Evolutionary conservation across 208 protist genomes (phyloP).

Genomic region (Acanthamoeba polyphaga): DNA sequence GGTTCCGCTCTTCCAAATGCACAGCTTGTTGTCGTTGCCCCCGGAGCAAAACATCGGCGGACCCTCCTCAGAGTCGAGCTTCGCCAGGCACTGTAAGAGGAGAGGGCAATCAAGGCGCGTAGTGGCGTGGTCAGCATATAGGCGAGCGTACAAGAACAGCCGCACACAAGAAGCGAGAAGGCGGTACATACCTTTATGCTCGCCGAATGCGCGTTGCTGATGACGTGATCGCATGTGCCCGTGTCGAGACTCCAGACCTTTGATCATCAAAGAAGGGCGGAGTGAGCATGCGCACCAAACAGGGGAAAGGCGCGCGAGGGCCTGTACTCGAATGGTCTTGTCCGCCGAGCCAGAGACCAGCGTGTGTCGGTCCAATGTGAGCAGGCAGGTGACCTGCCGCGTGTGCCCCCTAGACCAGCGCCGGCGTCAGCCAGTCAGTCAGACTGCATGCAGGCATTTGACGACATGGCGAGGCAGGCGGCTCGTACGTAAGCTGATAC

Average conservation of each 20-base stretch:
- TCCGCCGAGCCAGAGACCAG: conserved; percentile 73
- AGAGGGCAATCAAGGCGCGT: background rate
- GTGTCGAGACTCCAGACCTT: conserved; percentile 73
- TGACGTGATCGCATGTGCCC: conserved; percentile 31
- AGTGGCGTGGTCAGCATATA: background rate
- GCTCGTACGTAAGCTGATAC: background rate
- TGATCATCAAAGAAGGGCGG: background rate
- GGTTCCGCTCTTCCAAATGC: conserved; percentile 29
- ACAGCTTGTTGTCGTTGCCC: conserved; percentile 66
- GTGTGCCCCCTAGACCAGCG: conserved; percentile 8
- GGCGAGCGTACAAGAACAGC: background rate
- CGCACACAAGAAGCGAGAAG: background rate
- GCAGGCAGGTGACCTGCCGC: conserved; percentile 56
- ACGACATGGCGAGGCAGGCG: background rate
- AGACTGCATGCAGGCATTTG: background rate
- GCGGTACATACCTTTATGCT: background rate
- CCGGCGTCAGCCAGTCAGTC: background rate
- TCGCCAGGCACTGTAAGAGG: background rate
- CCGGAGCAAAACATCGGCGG: conserved; percentile 51
- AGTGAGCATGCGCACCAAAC: background rate
- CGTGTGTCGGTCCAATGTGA: conserved; percentile 58
- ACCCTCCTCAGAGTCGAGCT: background rate
- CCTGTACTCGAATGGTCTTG: conserved; percentile 54
- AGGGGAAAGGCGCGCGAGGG: background rate
- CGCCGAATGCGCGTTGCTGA: conserved; percentile 33